phyloP scores from a whole-genome alignment of 805 yeast species.

The Candida tammaniensis region DNA sequence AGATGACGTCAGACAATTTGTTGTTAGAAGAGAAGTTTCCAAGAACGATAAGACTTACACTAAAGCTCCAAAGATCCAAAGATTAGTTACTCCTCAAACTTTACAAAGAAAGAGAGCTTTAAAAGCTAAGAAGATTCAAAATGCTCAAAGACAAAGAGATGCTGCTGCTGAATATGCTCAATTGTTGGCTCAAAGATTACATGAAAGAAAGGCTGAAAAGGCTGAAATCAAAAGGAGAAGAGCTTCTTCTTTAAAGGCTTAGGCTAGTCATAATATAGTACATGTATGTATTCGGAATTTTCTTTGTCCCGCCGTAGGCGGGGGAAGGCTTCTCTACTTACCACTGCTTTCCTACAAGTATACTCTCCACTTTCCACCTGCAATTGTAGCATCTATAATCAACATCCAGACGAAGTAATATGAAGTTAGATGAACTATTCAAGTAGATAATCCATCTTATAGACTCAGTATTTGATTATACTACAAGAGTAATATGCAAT shows the following conservation, averaged over 20 bases:
- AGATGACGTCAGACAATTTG: constrained; percentile 85
- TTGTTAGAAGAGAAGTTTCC: constrained; percentile 96
- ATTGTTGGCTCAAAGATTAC: constrained; percentile 95
- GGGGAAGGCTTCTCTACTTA: no score
- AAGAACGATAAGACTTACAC: constrained; percentile 98
- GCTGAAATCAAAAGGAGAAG: constrained; percentile 99
- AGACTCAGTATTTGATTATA: no score
- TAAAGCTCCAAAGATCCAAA: constrained; percentile 99
- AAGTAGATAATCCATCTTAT: no score
- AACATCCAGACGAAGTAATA: no score
- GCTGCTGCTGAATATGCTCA: constrained; percentile 99
- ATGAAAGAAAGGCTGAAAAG: constrained; percentile 97
- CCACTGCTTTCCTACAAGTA: no score
- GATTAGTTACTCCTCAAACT: constrained; percentile 98
- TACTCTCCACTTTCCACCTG: no score
- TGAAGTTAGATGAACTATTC: no score
- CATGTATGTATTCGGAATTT: no score
- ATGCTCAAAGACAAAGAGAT: constrained; percentile 99
- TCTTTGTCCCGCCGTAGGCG: no score
- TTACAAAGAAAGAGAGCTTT: constrained; percentile 99
- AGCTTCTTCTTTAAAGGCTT: constrained; percentile 97
- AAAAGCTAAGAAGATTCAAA: constrained; percentile 88
- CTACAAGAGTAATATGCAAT: no score
- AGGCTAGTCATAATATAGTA: constrained; percentile 19
- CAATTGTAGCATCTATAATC: no score